Evolutionary conservation across 148 eudicot species (phyloP).

Genomic region (Nyssa sinensis): DNA sequence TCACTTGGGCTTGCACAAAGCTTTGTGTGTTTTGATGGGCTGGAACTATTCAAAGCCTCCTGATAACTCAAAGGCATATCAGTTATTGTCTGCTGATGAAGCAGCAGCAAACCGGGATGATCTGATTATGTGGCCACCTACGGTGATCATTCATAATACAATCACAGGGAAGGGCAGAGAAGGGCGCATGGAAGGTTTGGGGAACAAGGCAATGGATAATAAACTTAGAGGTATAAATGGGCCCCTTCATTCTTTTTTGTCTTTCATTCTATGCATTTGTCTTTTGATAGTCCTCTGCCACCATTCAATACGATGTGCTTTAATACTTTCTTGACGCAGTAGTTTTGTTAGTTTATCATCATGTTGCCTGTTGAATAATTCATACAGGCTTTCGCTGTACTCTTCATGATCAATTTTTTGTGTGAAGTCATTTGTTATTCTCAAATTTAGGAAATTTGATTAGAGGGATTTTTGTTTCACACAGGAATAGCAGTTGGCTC

Average conservation of each 20-base stretch:
- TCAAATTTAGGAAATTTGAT: background rate
- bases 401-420: background rate
- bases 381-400: background rate
- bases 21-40: slow-evolving; percentile 90
- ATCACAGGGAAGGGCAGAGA: slow-evolving; percentile 82
- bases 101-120: slow-evolving; percentile 81
- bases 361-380: background rate
- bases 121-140: slow-evolving; percentile 90
- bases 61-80: slow-evolving; percentile 77
- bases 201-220: slow-evolving; percentile 90
- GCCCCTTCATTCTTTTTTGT: slow-evolving; percentile 36
- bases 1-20: slow-evolving; percentile 96
- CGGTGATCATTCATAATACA: slow-evolving; percentile 82
- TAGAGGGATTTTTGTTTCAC: background rate
- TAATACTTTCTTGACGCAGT: background rate
- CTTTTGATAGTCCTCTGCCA: background rate
- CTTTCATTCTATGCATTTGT: slow-evolving; percentile 9
- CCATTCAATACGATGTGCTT: background rate
- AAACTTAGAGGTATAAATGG: slow-evolving; percentile 78
- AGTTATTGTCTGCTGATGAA: slow-evolving; percentile 68
- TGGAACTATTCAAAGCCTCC: slow-evolving; percentile 87
- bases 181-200: slow-evolving; percentile 95
- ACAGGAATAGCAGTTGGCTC: background rate
- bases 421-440: background rate
- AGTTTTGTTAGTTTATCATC: background rate